Base-by-base conservation (phyloP, 495 filamentous ascomycete species). In the Xylaria cubensis region DNA sequence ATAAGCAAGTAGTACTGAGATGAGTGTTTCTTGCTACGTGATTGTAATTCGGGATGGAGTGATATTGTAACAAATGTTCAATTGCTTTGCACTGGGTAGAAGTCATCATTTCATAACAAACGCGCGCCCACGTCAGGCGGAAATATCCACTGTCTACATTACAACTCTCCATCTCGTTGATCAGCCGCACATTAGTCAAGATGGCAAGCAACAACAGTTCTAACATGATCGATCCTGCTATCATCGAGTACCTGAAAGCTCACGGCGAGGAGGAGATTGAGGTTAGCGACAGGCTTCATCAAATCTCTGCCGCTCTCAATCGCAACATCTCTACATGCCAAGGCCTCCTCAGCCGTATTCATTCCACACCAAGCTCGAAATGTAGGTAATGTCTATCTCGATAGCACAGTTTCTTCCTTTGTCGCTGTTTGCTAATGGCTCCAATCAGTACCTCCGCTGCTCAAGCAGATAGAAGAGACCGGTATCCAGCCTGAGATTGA, bases 181-280 rank as follows among this genome's bases (percentile, higher is more conserved):
- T 8, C 34, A 24, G 13, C 36, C 36, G 0, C 17, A 62, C 36
- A 67, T 56, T 15, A 3, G 1, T 64, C 65, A 76, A 71, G 32
- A 83, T 82, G 77, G 74, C 79, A 39, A 74, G 63, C 29, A 75
- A 79, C 53, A 64, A 44, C 13, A 17, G 48, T 36, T 73, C 78
- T 19, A 74, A 72, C 41, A 86, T 88, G 86, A 91, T 97, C 61
- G 90, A 97, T 81, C 90, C 92, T 58, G 86, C 84, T 39, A 94
- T 98, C 76, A 98, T 98, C 80, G 90, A 94, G 73, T 86, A 91
- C 76, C 91, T 99, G 69, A 95, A 97, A 80, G 83, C 88, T 56
- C 94, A 94, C 78, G 93, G 97, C 74, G 97, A 99, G 76, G 91
- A 95, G 77, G 96, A 99, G 81, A 84, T 87, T 21, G 83, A 85